These are phyloP conservation scores for Trichomonas vaginalis DNA, from an alignment of 208 protist genomes.

Conservation along the genomic window DNA sequence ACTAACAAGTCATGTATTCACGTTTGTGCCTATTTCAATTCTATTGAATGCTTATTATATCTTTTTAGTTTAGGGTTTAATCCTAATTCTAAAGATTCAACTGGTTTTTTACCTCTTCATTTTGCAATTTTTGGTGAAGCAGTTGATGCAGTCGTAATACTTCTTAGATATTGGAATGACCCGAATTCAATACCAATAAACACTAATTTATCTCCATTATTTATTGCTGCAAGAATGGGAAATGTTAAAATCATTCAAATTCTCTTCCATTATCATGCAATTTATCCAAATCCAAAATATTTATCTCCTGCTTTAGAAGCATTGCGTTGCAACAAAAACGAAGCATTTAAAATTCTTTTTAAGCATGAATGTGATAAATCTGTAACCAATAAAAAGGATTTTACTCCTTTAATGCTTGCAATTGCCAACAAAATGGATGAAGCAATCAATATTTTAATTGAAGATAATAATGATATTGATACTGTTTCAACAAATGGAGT, in stretches of 20 bases:
- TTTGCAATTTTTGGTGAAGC: neutral
- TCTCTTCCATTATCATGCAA: neutral
- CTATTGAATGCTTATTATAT: neutral
- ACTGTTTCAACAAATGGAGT: neutral
- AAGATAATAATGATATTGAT: neutral
- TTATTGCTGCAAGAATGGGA: neutral
- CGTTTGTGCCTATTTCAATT: neutral
- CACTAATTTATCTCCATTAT: neutral
- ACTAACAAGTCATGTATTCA: neutral
- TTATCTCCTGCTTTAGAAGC: neutral
- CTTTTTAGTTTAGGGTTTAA: neutral
- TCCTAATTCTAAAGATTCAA: neutral
- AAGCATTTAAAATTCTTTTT: neutral
- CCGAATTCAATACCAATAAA: neutral
- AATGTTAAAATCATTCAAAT: neutral
- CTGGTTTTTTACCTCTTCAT: neutral
- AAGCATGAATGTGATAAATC: neutral
- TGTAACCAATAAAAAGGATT: neutral
- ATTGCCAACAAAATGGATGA: neutral
- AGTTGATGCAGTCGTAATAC: neutral
- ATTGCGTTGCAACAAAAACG: neutral
- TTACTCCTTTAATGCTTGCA: neutral
- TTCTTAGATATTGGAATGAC: neutral
- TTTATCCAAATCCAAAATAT: neutral
- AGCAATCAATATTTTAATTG: neutral